phyloP scores from a whole-genome alignment of 2,329 filamentous ascomycete genomes.

The Aspergillus fumigatus region DNA sequence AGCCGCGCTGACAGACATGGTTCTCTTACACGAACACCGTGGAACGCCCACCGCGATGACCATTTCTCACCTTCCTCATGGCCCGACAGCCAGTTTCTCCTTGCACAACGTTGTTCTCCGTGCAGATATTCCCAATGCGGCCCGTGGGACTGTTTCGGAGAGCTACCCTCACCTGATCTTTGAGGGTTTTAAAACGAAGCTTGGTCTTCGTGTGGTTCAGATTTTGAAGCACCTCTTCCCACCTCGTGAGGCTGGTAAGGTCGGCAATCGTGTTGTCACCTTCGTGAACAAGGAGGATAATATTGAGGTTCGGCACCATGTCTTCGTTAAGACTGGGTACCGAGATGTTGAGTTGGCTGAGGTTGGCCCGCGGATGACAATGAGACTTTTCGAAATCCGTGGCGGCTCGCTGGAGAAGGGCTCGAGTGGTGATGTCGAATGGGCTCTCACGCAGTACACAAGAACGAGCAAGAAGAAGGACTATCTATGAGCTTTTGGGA shows the following conservation, averaged over 20 bases:
- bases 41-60: slow-evolving; percentile 88
- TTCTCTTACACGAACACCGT: slow-evolving; percentile 87
- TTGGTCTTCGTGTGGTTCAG: slow-evolving; percentile 80
- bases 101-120: slow-evolving; percentile 90
- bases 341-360: slow-evolving; percentile 85
- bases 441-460: slow-evolving; percentile 94
- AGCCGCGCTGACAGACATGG: slow-evolving; percentile 75
- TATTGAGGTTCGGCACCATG: slow-evolving; percentile 88
- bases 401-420: slow-evolving; percentile 82
- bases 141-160: slow-evolving; percentile 84
- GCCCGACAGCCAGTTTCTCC: slow-evolving; percentile 81
- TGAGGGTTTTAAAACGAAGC: slow-evolving; percentile 78
- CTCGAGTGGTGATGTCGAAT: slow-evolving; percentile 92
- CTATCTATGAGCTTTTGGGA: slow-evolving; percentile 58
- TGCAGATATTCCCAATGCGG: slow-evolving; percentile 84
- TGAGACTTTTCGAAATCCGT: slow-evolving; percentile 90
- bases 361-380: slow-evolving; percentile 93
- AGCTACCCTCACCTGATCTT: slow-evolving; percentile 94
- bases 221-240: slow-evolving; percentile 93
- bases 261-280: slow-evolving; percentile 84
- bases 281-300: slow-evolving; percentile 86
- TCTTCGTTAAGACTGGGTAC: slow-evolving; percentile 90
- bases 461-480: slow-evolving; percentile 93
- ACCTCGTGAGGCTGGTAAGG: slow-evolving; percentile 76
- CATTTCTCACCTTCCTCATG: slow-evolving; percentile 80